Percentiles rank a stretch among this genome's conserved stretches.
Conservation (phyloP, 805 yeast species). For the Blastobotrys muscicola region DNA sequence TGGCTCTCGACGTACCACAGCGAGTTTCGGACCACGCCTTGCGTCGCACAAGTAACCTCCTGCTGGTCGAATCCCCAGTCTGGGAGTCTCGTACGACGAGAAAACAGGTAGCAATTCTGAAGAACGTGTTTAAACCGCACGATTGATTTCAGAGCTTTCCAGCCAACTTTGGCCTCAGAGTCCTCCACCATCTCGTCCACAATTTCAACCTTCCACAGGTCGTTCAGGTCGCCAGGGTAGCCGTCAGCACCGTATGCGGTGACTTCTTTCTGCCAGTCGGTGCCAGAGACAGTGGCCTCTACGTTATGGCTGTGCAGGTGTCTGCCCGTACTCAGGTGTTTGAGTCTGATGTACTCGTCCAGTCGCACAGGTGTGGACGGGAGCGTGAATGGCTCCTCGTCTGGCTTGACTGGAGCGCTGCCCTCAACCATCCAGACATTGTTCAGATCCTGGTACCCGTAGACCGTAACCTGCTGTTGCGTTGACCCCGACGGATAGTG, state of each 20-base stretch:
- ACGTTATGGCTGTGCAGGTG: slow-evolving; percentile 17
- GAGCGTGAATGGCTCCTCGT: slow-evolving; percentile 17
- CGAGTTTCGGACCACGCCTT: slow-evolving; percentile 47
- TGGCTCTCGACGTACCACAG: slow-evolving; percentile 57
- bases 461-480: slow-evolving; percentile 61
- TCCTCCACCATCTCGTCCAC: slow-evolving; percentile 24
- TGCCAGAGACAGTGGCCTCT: slow-evolving; percentile 16
- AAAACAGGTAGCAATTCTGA: slow-evolving; percentile 48
- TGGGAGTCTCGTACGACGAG: slow-evolving; percentile 55
- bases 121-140: slow-evolving; percentile 51
- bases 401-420: slow-evolving; percentile 15
- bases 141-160: slow-evolving; percentile 40
- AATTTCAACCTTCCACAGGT: slow-evolving; percentile 47
- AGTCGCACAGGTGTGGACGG: slow-evolving; percentile 24
- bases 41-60: slow-evolving; percentile 66
- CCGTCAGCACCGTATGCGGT: slow-evolving; percentile 43
- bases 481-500: slow-evolving; percentile 45
- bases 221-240: slow-evolving; percentile 45
- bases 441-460: slow-evolving; percentile 43
- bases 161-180: slow-evolving; percentile 23
- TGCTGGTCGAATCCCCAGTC: slow-evolving; percentile 60
- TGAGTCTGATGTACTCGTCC: slow-evolving; percentile 33
- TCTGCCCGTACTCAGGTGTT: slow-evolving; percentile 30
- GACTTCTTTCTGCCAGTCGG: slow-evolving; percentile 19
- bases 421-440: slow-evolving; percentile 60